Evolutionary conservation across 2,329 filamentous ascomycete genomes (phyloP), one percentile per base, ranked within the genome.

Genomic region (Zasmidium cellare): DNA sequence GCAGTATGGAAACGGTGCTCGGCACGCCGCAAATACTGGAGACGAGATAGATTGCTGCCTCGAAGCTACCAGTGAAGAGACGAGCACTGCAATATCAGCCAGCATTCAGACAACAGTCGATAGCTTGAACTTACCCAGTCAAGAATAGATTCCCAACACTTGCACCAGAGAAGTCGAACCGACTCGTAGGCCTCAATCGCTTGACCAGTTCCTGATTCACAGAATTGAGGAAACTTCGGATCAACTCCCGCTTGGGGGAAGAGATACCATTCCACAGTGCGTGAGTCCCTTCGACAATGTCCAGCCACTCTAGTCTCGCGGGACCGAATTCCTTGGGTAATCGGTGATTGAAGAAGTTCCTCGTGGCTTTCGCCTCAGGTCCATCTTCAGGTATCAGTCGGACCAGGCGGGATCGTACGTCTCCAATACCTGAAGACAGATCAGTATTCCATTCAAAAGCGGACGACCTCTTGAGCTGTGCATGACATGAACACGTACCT

Each of bases 1-100:
- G 94, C 16, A 97, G 85, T 0, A 97, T 91, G 0, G 86, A 83
- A 5, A 94, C 86, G 52, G 86, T 82, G 11, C 85, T 82, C 0
- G 91, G 89, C 0, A 97, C 89, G n/a, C 85, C 86, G 69, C 92
- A 96, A 63, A 97, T 90, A 66, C 88, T 89, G 51, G 89, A 89
- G 3, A 97, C 82, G 1, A 97, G 84, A 71, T 96, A 96, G 61
- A 97, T 94, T 45, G 91, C 91, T 6, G 89, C 90, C 73, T 97
- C 94, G 64, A 97, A 93, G 58, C 89, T 93, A 28, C 93, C 93
- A 1, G 91, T 92, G 76, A 97, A 97, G 11, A 97, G 82, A 1
- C 93, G 85, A 0, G 91, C 92, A 0, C 92, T 93, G 0, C 9
- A 14, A n/a, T 22, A 9, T n/a, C 23, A 24, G 46, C 65, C 53